Conservation (phyloP, 2,329 filamentous ascomycete species). For the Nannizziopsis arthrosporioides region DNA sequence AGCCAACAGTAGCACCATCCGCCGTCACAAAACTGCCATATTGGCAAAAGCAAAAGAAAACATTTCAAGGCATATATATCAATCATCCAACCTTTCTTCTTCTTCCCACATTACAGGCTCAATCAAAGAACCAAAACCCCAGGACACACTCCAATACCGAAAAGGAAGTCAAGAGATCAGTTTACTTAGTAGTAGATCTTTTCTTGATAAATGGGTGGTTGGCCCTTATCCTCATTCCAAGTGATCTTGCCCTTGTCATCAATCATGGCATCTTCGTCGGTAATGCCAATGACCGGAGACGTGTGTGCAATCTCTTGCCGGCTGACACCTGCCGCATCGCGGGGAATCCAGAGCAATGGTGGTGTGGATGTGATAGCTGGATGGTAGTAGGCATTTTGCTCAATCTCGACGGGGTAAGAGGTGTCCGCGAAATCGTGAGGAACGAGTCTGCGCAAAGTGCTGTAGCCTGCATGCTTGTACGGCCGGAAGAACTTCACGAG, state of each 20-base stretch:
- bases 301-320: slow-evolving; percentile 67
- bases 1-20: too few species aligned
- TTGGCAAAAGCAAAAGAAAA: too few species aligned
- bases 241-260: slow-evolving; percentile 57
- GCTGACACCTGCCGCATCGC: slow-evolving; percentile 61
- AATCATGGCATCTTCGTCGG: slow-evolving; percentile 61
- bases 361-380: slow-evolving; percentile 52
- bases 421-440: slow-evolving; percentile 46
- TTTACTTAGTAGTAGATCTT: slow-evolving; percentile 41
- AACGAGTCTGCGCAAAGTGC: slow-evolving; percentile 56
- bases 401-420: slow-evolving; percentile 50
- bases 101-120: too few species aligned
- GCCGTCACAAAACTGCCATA: too few species aligned
- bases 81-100: too few species aligned
- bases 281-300: slow-evolving; percentile 60
- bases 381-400: slow-evolving; percentile 60
- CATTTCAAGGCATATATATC: too few species aligned
- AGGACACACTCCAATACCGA: neutral
- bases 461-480: slow-evolving; percentile 63
- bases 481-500: slow-evolving; percentile 57
- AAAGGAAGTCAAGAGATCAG: neutral
- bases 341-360: slow-evolving; percentile 74
- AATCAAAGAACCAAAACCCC: too few species aligned
- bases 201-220: slow-evolving; percentile 49
- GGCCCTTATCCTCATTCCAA: slow-evolving; percentile 46